Base-by-base conservation (phyloP, 208 protist species). In the Plasmodiophora brassicae region DNA sequence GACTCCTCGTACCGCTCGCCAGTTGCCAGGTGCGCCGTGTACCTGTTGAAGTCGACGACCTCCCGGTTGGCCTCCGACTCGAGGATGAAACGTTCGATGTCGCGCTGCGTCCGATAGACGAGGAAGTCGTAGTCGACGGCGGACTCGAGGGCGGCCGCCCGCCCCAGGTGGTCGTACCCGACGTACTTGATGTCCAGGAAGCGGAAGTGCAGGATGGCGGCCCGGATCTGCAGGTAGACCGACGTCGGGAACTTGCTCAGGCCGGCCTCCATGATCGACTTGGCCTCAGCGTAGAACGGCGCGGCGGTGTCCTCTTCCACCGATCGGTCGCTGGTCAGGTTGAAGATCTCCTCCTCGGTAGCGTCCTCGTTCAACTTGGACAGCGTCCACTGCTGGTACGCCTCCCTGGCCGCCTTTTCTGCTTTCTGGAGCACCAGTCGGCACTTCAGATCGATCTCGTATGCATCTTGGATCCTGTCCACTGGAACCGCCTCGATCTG, bases 21-120 rank as follows among this genome's bases (percentile, higher is more conserved):
- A 5, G 65, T 38, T 32, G 32, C 41, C 14, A 78, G 20, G 14
- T 8, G 41, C 41, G 10, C 5, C 65, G 32, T 8, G 65, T 78
- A 78, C n/a, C n/a, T n/a, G n/a, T 78, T 78, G 65, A 78, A 78
- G 5, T 5, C 65, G 65, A 78, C 65, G 41, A 78, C 65, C 5
- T 78, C 65, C 5, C 65, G 65, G 41, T 78, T 78, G 14, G 65
- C 65, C 41, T 78, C 65, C 10, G 65, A 5, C 20, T 78, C 65
- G 14, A 78, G 65, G 41, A 78, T 78, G 20, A 38, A 14, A 44
- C 65, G 5, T 32, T 78, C 65, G 41, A 14, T 38, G n/a, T 78
- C 65, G 5, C 65, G 5, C n/a, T 32, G 65, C 32, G 65, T 78
- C 10, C 65, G 65, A 32, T 78, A 78, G 32, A 78, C 41, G 5